Conservation (phyloP, 2,329 filamentous ascomycete species). For the Penicillium griseofulvum region DNA sequence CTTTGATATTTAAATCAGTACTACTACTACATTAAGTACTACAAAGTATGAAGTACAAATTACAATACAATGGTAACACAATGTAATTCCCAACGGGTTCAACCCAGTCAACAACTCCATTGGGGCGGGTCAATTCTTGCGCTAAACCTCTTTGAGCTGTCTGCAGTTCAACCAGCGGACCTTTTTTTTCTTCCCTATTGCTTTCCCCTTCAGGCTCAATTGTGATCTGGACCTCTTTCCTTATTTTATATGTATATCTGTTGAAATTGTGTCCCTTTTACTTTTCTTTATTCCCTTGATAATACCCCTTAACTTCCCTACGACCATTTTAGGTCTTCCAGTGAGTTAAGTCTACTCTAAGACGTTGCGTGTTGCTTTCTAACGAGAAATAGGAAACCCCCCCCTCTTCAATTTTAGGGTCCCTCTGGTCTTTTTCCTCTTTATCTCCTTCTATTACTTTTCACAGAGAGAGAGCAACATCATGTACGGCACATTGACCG, state of each 20-base stretch:
- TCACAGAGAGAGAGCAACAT: conserved; percentile 34
- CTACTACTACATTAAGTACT: not conserved
- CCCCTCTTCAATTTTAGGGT: conserved; percentile 1
- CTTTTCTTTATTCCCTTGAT: conserved; percentile 10
- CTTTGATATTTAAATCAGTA: not conserved
- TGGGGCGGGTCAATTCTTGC: conserved; percentile 23
- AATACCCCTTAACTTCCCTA: conserved; percentile 1
- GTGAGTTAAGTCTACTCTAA: not conserved
- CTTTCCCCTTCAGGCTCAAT: conserved; percentile 6
- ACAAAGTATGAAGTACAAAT: not conserved
- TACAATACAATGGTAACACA: not conserved
- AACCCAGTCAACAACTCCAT: conserved; percentile 15
- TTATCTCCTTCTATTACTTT: not conserved
- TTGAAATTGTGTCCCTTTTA: conserved; percentile 8
- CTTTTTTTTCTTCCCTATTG: conserved; percentile 16
- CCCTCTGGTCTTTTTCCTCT: not conserved
- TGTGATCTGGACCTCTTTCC: conserved; percentile 12
- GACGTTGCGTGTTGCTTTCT: not conserved
- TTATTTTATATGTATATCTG: conserved; percentile 9
- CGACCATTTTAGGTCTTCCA: not conserved
- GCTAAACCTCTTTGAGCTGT: conserved; percentile 36
- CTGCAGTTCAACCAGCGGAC: conserved; percentile 31
- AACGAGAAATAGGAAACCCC: not conserved
- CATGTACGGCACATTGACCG: conserved; percentile 82
- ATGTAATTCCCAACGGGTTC: conserved; percentile 10